phyloP scores from a whole-genome alignment of 371 early-diverging fungal species.

The Circinella umbellata region DNA sequence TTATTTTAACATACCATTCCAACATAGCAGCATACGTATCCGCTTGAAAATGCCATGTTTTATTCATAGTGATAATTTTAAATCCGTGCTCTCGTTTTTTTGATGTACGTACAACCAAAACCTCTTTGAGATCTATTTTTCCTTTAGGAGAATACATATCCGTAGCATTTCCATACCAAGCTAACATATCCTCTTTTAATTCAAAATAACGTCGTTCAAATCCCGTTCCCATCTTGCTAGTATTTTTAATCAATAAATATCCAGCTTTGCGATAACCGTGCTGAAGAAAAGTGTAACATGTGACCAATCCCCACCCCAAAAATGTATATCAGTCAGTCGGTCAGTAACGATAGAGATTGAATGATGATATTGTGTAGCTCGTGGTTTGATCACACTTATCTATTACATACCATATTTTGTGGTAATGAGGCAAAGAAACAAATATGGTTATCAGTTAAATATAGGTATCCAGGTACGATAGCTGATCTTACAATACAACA shows the following conservation, averaged over 20 bases:
- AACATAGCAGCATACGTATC: conserved; percentile 54
- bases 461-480: conserved; percentile 73
- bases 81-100: conserved; percentile 58
- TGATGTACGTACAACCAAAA: conserved; percentile 55
- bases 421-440: conserved; percentile 78
- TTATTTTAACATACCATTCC: conserved; percentile 51
- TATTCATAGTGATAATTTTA: conserved; percentile 57
- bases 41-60: conserved; percentile 62
- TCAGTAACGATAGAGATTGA: neutral
- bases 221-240: conserved; percentile 37
- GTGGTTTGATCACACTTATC: neutral
- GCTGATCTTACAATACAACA: conserved; percentile 77
- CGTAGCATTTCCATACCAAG: conserved; percentile 65
- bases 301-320: neutral
- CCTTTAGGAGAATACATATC: conserved; percentile 75
- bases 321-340: too few relatives aligned
- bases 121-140: conserved; percentile 72
- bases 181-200: conserved; percentile 66
- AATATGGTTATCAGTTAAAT: conserved; percentile 69
- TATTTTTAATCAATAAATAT: conserved; percentile 59
- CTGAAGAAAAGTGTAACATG: conserved; percentile 25
- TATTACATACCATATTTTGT: conserved; percentile 44
- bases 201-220: conserved; percentile 74
- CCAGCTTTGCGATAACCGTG: conserved; percentile 66
- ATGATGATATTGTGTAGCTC: neutral